Evolutionary conservation across 176 grass and related monocot species (phyloP).

Genomic region (Melocanna baccifera): DNA sequence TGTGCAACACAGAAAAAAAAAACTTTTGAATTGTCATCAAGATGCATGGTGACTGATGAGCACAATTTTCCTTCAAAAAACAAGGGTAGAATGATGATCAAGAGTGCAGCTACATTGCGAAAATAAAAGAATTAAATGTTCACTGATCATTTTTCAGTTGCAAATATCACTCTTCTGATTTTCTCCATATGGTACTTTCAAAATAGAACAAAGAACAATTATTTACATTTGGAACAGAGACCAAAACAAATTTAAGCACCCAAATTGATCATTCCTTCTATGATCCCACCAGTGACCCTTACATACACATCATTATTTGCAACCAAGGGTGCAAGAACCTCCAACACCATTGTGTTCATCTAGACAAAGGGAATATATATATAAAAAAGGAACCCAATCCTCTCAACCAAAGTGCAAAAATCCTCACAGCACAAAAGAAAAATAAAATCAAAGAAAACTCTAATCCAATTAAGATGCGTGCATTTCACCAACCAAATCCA

Average conservation of each 20-base stretch:
- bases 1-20: background rate
- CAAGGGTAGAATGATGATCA: background rate
- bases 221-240: slow-evolving; percentile 3
- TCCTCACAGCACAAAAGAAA: background rate
- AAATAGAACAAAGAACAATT: background rate
- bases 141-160: background rate
- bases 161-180: background rate
- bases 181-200: background rate
- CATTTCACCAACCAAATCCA: slow-evolving; percentile 51
- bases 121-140: background rate
- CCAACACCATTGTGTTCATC: slow-evolving; percentile 1
- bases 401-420: slow-evolving; percentile 26
- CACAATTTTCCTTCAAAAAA: background rate
- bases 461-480: slow-evolving; percentile 26
- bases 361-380: background rate
- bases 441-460: background rate
- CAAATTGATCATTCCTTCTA: slow-evolving; percentile 16
- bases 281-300: background rate
- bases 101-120: background rate
- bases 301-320: slow-evolving; percentile 20
- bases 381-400: background rate
- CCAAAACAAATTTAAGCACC: slow-evolving; percentile 2
- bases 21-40: background rate
- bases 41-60: background rate
- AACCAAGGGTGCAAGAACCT: slow-evolving; percentile 9